Evolutionary conservation across 23 red algal species (phyloP), one percentile per base, ranked within the genome.

Genomic region (Agarophyton chilense): DNA sequence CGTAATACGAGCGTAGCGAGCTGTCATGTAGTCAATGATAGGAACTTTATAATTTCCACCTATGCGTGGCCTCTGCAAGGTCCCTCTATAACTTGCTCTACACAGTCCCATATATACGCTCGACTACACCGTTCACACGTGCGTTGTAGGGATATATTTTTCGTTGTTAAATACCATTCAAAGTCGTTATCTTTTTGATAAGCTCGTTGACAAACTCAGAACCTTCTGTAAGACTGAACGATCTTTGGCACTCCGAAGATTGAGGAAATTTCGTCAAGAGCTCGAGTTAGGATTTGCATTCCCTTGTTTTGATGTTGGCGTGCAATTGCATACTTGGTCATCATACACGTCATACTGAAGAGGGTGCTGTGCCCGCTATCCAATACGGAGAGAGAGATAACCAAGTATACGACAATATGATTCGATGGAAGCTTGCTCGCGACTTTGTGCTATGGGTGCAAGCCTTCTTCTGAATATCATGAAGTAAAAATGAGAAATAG

Each of bases 121-220:
- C 18, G 32, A 78, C 73, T 9, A 18, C 73, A 5, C 44, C 73
- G 8, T 50, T 51, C 4, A 41, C 0, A 18, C 73, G 33, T 22
- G 44, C 12, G 44, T 78, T 78, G 21, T 78, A 78, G 4, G 73
- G 73, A 28, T 10, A 32, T 47, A 78, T 78, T 17, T 33, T 78
- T 7, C 42, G 24, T 9, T 44, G 73, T 16, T 78, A 9, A 53
- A 78, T 78, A 6, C 42, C 42, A 51, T 50, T 78, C 42, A 78
- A 18, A 5, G 7, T 78, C 10, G 24, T 50, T 7, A 78, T 33
- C 19, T 78, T 41, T 51, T 11, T 4, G 5, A 78, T n/a, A n/a
- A 52, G 73, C 44, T 78, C 73, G 16, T 78, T 46, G 5, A 78
- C 73, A 18, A 78, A 78, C 19, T 51, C 73, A 78, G 73, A 11